phyloP scores from a whole-genome alignment of 768 basidiomycete species.

The Phaeolepiota aurea region DNA sequence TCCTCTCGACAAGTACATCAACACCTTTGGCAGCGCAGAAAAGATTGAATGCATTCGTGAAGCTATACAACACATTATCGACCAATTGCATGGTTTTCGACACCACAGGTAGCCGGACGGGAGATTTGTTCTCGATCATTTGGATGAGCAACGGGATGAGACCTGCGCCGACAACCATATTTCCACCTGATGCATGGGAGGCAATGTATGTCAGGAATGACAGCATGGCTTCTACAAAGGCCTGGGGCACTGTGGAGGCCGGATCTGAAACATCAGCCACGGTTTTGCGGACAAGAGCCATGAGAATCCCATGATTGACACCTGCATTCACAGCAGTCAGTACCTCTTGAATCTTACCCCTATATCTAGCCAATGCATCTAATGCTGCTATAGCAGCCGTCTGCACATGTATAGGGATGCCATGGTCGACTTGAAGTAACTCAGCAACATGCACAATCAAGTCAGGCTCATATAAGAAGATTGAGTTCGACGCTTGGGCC shows the following conservation, averaged over 20 bases:
- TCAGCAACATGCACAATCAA: constrained; percentile 84
- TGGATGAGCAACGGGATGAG: constrained; percentile 85
- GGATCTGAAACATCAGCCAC: constrained; percentile 63
- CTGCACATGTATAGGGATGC: constrained; percentile 65
- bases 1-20: constrained; percentile 75
- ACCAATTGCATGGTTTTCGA: constrained; percentile 89
- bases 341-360: constrained; percentile 78
- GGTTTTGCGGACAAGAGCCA: constrained; percentile 81
- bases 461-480: constrained; percentile 95
- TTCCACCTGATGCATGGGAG: constrained; percentile 76
- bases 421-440: constrained; percentile 73
- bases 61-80: constrained; percentile 88
- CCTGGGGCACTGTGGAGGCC: constrained; percentile 58
- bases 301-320: constrained; percentile 91
- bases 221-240: constrained; percentile 78
- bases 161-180: constrained; percentile 93
- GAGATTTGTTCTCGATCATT: constrained; percentile 70
- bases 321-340: constrained; percentile 88
- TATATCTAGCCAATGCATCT: constrained; percentile 84
- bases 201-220: constrained; percentile 84
- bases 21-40: constrained; percentile 84
- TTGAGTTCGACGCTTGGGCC: constrained; percentile 62
- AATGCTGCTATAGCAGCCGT: constrained; percentile 83
- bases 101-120: constrained; percentile 63
- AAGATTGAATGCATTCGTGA: constrained; percentile 77